Base-by-base conservation (phyloP, 495 filamentous ascomycete genomes). In the Annulohypoxylon bovei region DNA sequence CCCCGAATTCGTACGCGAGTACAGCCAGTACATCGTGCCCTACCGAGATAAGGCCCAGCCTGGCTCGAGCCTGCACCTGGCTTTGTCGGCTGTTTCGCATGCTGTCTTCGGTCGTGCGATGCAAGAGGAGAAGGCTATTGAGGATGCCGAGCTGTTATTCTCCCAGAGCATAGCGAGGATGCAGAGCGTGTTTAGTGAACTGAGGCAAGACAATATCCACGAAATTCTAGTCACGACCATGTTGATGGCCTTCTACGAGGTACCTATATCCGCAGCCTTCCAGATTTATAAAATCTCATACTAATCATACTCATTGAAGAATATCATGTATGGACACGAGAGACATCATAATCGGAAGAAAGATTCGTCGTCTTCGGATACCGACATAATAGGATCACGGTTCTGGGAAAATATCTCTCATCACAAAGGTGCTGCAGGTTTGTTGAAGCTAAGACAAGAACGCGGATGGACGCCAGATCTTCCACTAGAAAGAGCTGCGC, bases 231-330 rank as follows among this genome's bases (percentile, higher is more conserved):
- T 79, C 32, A 68, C 78, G 3, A 75, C 70, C 11, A 71, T 79
- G 73, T 57, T 79, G 6, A 67, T 78, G 71, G 70, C 62, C 8
- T 62, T 22, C 25, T 80, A 80, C 47, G 70, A 80, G 56, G 75
- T 76, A 46, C 46, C 62, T 75, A 44, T 44, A 69, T 22, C n/a
- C 0, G 8, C 25, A 35, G 18, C 22, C 20, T 4, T 18, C 11
- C 0, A n/a, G 7, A 9, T 14, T n/a, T 25, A 56, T 23, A 6
- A 33, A 16, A 1, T 9, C 20, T 65, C 33, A 18, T 37, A 39
- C 33, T 56, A 16, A 56, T 20, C 18, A 20, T 4, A 23, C 16
- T 16, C 6, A 27, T 28, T 39, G 33, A 68, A 70, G 67, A 54
- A 64, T 30, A 40, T 70, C n/a, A 58, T 23, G 57, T 62, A 57